Evolutionary conservation across 2,329 filamentous ascomycete species (phyloP).

Genomic region (Claviceps fusiformis): DNA sequence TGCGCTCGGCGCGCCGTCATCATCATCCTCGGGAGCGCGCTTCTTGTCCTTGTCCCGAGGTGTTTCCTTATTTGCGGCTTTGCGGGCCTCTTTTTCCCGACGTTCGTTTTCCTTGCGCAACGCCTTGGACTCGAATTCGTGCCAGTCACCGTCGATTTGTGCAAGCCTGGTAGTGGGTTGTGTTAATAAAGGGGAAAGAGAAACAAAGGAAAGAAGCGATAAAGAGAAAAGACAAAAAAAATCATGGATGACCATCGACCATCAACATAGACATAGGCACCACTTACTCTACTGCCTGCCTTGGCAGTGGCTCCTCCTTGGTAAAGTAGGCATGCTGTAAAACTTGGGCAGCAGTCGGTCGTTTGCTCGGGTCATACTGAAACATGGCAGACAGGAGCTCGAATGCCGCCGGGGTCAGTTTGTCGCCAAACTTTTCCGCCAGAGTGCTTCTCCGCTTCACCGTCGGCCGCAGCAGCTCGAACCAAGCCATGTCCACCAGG

Average conservation of each 20-base stretch:
- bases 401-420: slow-evolving; percentile 66
- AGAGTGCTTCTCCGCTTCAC: slow-evolving; percentile 64
- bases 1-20: slow-evolving; percentile 18
- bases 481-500: slow-evolving; percentile 92
- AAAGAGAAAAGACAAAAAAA: background rate
- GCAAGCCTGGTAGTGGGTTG: slow-evolving; percentile 43
- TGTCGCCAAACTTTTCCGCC: slow-evolving; percentile 66
- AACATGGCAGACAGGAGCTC: slow-evolving; percentile 78
- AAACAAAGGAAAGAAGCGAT: background rate
- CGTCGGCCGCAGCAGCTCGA: slow-evolving; percentile 72
- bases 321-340: slow-evolving; percentile 82
- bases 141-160: slow-evolving; percentile 84
- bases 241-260: no score
- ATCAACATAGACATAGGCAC: background rate
- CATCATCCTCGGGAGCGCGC: slow-evolving; percentile 17
- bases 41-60: slow-evolving; percentile 26
- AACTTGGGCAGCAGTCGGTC: slow-evolving; percentile 73
- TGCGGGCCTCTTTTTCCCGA: slow-evolving; percentile 39
- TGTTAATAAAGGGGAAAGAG: background rate
- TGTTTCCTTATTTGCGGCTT: slow-evolving; percentile 25
- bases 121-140: slow-evolving; percentile 96
- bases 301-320: slow-evolving; percentile 61
- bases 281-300: slow-evolving; percentile 69
- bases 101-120: slow-evolving; percentile 79
- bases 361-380: slow-evolving; percentile 69